A percentile compares a stretch with the other conserved stretches of the same genome.
Evolutionary conservation across 768 basidiomycete species (phyloP).

Genomic region (Galerina sulciceps): DNA sequence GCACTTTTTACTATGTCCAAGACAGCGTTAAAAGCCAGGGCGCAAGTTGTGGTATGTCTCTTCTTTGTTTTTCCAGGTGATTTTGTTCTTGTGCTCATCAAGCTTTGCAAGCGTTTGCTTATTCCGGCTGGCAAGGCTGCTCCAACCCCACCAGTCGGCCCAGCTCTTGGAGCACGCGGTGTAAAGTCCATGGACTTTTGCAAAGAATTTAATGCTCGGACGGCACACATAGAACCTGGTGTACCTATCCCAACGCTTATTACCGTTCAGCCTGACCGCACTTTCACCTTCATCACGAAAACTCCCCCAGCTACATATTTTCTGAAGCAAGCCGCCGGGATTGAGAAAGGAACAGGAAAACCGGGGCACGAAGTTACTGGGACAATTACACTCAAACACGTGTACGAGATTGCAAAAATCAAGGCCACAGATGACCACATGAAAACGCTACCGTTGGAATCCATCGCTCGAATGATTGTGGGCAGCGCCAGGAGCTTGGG

Average conservation of each 20-base stretch:
- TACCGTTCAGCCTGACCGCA: constrained; percentile 91
- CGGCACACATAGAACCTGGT: constrained; percentile 83
- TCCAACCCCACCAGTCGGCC: constrained; percentile 95
- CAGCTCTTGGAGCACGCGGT: constrained; percentile 95
- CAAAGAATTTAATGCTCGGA: constrained; percentile 99
- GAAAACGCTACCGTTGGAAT: constrained; percentile 84
- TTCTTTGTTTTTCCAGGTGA: not conserved
- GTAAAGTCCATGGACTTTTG: constrained; percentile 99
- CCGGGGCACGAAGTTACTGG: constrained; percentile 80
- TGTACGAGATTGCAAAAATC: constrained; percentile 98
- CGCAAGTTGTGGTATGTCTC: constrained; percentile 75
- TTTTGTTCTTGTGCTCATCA: constrained; percentile 16
- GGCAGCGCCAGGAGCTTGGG: constrained; percentile 91
- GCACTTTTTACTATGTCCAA: constrained; percentile 83
- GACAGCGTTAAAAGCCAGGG: constrained; percentile 59
- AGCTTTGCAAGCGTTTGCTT: constrained; percentile 66
- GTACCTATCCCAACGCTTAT: constrained; percentile 92
- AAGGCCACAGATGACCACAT: constrained; percentile 91
- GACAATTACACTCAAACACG: constrained; percentile 92
- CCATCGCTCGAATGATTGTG: constrained; percentile 85
- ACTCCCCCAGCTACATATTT: constrained; percentile 91
- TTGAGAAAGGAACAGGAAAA: constrained; percentile 88
- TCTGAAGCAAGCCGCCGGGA: constrained; percentile 86
- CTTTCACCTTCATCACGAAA: constrained; percentile 92
- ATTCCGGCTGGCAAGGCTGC: constrained; percentile 94